Base-by-base conservation (phyloP, 2,329 filamentous ascomycete genomes). In the Fusarium sp. region DNA sequence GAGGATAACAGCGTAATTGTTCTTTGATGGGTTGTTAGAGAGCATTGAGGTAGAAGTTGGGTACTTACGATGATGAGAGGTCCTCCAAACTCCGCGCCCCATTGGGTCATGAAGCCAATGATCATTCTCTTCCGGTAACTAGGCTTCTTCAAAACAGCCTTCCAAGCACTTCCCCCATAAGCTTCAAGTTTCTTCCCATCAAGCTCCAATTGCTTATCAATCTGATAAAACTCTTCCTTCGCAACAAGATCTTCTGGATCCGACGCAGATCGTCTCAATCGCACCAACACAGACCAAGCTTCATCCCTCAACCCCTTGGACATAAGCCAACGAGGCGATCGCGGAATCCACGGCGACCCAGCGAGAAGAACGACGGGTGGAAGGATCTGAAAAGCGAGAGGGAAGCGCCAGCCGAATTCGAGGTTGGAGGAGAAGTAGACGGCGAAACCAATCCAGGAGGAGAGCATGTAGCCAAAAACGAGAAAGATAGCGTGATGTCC, bases 31-130 rank as follows among this genome's bases (percentile, higher is more conserved):
- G n/a, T n/a, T n/a, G n/a, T n/a, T n/a, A n/a, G n/a, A n/a, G n/a
- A n/a, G n/a, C n/a, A 21, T 21, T 21, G 21, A 4, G 4, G 21
- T 4, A 21, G 21, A 21, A 21, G 3, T 21, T 21, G 21, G 21
- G 4, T 23, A 23, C 82, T 74, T 58, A 84, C 83, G 57, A 86
- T 85, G 18, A 86, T 83, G 1, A 86, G 77, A 13, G 83, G 83
- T 0, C 84, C 84, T n/a, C 80, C 83, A 70, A 85, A 86, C 55
- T 86, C 83, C 3, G 84, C 83, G 23, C 84, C 84, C 83, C 83
- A 86, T 67, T 85, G 84, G 0, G 83, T 86, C 37, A 86, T 74
- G 63, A 86, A 86, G 0, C 83, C 84, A 43, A 86, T 84, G 3
- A 81, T 77, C 82, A 86, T 84, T 1, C 84, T 77, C 76, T 84